Base-by-base conservation (phyloP, 768 basidiomycete genomes). In the Atractiella rhizophila region DNA sequence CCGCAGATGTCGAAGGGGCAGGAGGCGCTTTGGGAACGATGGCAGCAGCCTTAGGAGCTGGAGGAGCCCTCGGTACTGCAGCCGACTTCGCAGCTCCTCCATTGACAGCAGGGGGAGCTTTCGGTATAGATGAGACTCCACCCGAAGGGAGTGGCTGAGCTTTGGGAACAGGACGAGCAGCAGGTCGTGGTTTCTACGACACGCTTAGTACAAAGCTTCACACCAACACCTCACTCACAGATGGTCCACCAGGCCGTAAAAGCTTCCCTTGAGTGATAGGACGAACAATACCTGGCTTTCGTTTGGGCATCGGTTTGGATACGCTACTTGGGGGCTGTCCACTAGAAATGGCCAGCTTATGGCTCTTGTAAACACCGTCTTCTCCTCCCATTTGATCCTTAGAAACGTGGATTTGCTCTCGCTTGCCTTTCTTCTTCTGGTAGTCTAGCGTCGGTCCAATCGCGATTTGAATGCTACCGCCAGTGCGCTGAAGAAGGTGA, bases 381-480 rank as follows among this genome's bases (percentile, higher is more conserved):
- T 69, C 70, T 10, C 56, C 61, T 16, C 88, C 62, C 7, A 73
- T 71, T 59, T 96, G 86, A 55, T 94, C 85, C 64, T 79, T 88
- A 52, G 74, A 58, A 47, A 81, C 76, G 57, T 76, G 76, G 60
- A 98, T 81, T 39, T 70, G 66, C 4, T 76, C 72, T 54, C 72
- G 72, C 63, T 96, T 98, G 48, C 86, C 86, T 61, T 83, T 96
- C 69, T 98, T 98, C 68, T 98, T 96, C 30, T 67, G 66, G 57
- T 94, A 96, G 42, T 79, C 71, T 45, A 94, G 61, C 7, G 80
- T 94, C 48, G 4, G 41, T 0, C 68, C 69, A 48, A 94, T 70
- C 36, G 69, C 56, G 28, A 96, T 61, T 47, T 63, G 72, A 40
- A 82, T 69, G 45, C 69, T 71, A 1, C 72, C 77, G 51, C 74